Base-by-base conservation (phyloP, 805 yeast genomes). In the Ogataea kodamae region DNA sequence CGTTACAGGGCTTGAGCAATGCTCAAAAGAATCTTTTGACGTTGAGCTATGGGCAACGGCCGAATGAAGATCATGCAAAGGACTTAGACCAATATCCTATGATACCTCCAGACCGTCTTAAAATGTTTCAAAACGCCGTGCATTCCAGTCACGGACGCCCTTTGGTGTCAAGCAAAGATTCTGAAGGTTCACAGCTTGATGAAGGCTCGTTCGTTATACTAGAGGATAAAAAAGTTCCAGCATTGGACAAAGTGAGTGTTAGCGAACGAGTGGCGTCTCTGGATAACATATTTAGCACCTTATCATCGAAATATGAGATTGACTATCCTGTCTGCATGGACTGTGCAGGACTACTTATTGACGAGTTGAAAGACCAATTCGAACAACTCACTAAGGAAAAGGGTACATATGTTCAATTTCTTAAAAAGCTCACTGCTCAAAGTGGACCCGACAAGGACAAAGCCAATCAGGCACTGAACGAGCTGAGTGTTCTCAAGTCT, bases 291-390 rank as follows among this genome's bases (percentile, higher is more conserved):
- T 88, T 86, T 54, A 80, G 81, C 42, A 67, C 83, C 2, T 59
- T 90, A 5, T 80, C 92, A 0, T 79, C 92, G 1, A 80, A 82
- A 41, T 79, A 81, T 32, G 87, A 81, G 40, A 70, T 90, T 10
- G 94, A 86, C 43, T 78, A 77, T 50, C 98, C 98, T 0, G 76
- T 92, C 10, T 90, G 97, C 49, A 69, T 70, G 15, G 97, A 89
- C 26, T 92, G 98, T 57, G 82, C 92, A 5, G 75, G 70, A 25
- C 55, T 70, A 13, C 58, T 90, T 16, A 64, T 82, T 8, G 77
- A 74, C 7, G 79, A 78, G 37, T 67, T 87, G 55, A 81, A 78
- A 49, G 55, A 64, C 9, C 79, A 79, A 46, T 83, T 83, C 54
- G 90, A 83, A 40, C 83, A 76, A 35, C 72, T 80, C 5, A 74